Evolutionary conservation across 148 eudicot species (phyloP).

Genomic region (Persicaria maculosa): DNA sequence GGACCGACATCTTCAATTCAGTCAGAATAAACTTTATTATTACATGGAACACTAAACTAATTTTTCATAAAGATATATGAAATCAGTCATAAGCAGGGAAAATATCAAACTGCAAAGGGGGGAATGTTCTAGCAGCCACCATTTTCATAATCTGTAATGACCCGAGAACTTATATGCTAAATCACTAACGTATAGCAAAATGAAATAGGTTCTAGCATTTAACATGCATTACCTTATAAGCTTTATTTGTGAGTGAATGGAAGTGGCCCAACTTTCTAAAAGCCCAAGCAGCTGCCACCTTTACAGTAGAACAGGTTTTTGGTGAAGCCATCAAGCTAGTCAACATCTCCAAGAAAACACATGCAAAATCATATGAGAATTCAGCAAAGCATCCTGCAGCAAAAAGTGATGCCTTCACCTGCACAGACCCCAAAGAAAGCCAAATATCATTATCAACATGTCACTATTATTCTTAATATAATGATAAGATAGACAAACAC

Average conservation of each 20-base stretch:
- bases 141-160: not conserved
- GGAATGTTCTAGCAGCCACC: not conserved
- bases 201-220: not conserved
- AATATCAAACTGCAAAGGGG: not conserved
- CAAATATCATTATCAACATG: not conserved
- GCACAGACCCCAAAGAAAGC: conserved; percentile 12
- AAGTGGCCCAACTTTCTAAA: conserved; percentile 51
- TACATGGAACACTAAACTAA: not conserved
- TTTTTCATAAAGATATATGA: not conserved
- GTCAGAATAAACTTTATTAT: not conserved
- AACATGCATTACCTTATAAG: conserved; percentile 52
- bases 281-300: conserved; percentile 45
- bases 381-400: conserved; percentile 79
- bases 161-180: not conserved
- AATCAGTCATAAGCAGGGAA: not conserved
- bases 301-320: conserved; percentile 31
- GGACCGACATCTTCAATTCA: not conserved
- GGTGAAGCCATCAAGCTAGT: conserved; percentile 31
- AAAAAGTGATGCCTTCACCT: conserved; percentile 79
- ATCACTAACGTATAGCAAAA: not conserved
- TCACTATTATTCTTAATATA: not conserved
- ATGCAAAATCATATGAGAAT: conserved; percentile 66
- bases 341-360: conserved; percentile 58
- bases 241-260: conserved; percentile 36
- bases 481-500: not conserved